Percentiles rank a stretch among this genome's conserved stretches.
Evolutionary conservation across 2,329 filamentous ascomycete species (phyloP).

Genomic region (Talaromyces albobiverticillius): DNA sequence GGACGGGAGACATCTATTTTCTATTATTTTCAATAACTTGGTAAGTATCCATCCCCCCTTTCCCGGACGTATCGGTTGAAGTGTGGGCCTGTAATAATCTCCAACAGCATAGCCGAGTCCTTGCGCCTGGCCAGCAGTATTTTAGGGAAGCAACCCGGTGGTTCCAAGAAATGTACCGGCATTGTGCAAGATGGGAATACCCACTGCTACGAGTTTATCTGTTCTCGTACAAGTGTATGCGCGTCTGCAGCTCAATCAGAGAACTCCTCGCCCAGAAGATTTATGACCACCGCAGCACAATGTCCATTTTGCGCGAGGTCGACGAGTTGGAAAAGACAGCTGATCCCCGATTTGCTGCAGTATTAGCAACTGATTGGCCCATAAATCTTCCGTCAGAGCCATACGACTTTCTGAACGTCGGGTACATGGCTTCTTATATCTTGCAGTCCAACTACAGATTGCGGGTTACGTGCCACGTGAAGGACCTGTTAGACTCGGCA

Average conservation of each 20-base stretch:
- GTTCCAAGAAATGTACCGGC: neutral
- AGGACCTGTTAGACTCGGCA: neutral
- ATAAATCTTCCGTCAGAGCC: neutral
- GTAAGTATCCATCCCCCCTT: neutral
- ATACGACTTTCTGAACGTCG: neutral
- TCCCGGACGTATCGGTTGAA: neutral
- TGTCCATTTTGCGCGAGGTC: conserved; percentile 4
- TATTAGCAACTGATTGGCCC: neutral
- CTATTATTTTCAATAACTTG: conserved; percentile 4
- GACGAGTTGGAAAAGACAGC: conserved; percentile 1
- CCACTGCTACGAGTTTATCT: neutral
- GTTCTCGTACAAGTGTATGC: conserved; percentile 6
- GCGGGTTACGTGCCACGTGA: neutral
- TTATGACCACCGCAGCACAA: neutral
- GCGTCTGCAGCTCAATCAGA: conserved; percentile 1
- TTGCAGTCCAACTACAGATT: conserved; percentile 1
- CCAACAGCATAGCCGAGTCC: neutral
- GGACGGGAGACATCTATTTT: conserved; percentile 1
- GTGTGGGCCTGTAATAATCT: neutral
- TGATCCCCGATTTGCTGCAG: neutral
- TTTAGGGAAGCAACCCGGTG: conserved; percentile 1
- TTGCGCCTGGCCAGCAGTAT: conserved; percentile 2
- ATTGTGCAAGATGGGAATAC: conserved; percentile 5
- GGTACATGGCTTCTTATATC: neutral
- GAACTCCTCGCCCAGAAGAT: neutral